These are phyloP conservation scores for Panellus pusillus DNA, from an alignment of 768 basidiomycete species.

Conservation along the genomic window DNA sequence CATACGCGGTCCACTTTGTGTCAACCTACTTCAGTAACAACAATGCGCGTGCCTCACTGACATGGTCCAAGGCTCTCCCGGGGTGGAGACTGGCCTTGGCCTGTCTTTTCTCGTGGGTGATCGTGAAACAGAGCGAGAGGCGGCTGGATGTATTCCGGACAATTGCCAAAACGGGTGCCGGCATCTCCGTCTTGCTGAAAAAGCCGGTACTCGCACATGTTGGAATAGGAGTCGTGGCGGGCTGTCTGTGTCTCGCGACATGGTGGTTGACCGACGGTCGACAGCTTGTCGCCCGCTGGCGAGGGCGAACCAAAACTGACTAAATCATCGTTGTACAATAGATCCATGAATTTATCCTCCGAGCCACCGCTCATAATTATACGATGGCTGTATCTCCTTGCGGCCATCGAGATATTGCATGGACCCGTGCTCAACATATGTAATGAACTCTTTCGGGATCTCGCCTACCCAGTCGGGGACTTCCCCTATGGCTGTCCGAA, in stretches of 20 bases:
- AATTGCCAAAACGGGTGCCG: slow-evolving; percentile 23
- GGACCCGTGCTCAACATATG: slow-evolving; percentile 45
- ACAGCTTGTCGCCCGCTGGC: slow-evolving; percentile 11
- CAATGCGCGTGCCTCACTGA: slow-evolving; percentile 18
- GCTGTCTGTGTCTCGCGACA: slow-evolving; percentile 25
- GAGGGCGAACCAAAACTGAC: slow-evolving; percentile 5
- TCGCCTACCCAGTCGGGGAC: slow-evolving; percentile 37
- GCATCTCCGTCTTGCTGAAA: slow-evolving; percentile 25
- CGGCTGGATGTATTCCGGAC: slow-evolving; percentile 23
- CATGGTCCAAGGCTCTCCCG: slow-evolving; percentile 29
- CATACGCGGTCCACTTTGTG: slow-evolving; percentile 56
- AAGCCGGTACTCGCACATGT: slow-evolving; percentile 33
- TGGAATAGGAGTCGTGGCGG: slow-evolving; percentile 31
- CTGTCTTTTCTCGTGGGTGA: slow-evolving; percentile 25
- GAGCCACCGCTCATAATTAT: slow-evolving; percentile 50
- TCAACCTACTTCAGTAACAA: slow-evolving; percentile 43
- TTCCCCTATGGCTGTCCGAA: slow-evolving; percentile 50
- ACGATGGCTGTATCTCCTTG: slow-evolving; percentile 36
- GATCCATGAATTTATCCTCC: slow-evolving; percentile 2
- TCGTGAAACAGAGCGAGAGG: slow-evolving; percentile 30
- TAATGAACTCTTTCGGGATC: slow-evolving; percentile 41
- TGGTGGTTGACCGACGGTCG: slow-evolving; percentile 32
- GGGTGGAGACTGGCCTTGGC: slow-evolving; percentile 22
- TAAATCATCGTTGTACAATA: slow-evolving; percentile 1
- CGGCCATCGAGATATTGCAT: slow-evolving; percentile 37